phyloP scores from a whole-genome alignment of 1,139 yeast species.

The Sugiyamaella japonica region DNA sequence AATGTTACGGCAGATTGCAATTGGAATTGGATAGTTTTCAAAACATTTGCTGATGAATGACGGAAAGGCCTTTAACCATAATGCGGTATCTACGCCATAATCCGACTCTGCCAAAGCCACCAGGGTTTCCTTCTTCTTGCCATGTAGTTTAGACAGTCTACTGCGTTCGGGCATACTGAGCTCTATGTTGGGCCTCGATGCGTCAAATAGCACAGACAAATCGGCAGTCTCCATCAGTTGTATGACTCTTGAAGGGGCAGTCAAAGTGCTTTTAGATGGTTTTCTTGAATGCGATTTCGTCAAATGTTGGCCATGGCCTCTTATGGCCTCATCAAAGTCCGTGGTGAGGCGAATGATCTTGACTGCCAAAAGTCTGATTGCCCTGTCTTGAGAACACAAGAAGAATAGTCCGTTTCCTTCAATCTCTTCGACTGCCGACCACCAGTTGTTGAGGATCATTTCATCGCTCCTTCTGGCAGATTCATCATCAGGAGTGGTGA shows the following conservation, averaged over 20 bases:
- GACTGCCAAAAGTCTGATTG: slow-evolving; percentile 71
- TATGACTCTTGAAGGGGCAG: slow-evolving; percentile 77
- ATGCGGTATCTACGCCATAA: slow-evolving; percentile 90
- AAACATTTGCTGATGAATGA: slow-evolving; percentile 68
- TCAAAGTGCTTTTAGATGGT: slow-evolving; percentile 35
- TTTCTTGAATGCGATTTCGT: slow-evolving; percentile 25
- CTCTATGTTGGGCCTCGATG: slow-evolving; percentile 52
- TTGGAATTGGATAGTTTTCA: slow-evolving; percentile 85
- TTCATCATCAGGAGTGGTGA: slow-evolving; percentile 37
- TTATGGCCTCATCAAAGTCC: slow-evolving; percentile 79
- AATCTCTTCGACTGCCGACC: slow-evolving; percentile 85
- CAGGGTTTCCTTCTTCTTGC: slow-evolving; percentile 57
- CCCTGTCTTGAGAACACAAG: slow-evolving; percentile 82
- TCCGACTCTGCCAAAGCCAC: slow-evolving; percentile 82
- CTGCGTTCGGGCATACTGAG: slow-evolving; percentile 81
- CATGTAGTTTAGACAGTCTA: slow-evolving; percentile 63
- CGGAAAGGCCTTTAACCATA: slow-evolving; percentile 92
- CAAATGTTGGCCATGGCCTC: slow-evolving; percentile 35
- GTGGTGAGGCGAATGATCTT: slow-evolving; percentile 73
- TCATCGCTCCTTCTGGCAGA: slow-evolving; percentile 56
- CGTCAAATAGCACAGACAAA: slow-evolving; percentile 58
- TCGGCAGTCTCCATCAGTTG: slow-evolving; percentile 74
- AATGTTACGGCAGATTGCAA: slow-evolving; percentile 89
- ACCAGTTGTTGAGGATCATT: slow-evolving; percentile 72
- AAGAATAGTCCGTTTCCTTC: slow-evolving; percentile 96